A percentile compares a stretch with the other conserved stretches of the same genome.
These are phyloP conservation scores for Globisporangium solare DNA, from an alignment of 352 stramenopile species.

Conservation along the genomic window DNA sequence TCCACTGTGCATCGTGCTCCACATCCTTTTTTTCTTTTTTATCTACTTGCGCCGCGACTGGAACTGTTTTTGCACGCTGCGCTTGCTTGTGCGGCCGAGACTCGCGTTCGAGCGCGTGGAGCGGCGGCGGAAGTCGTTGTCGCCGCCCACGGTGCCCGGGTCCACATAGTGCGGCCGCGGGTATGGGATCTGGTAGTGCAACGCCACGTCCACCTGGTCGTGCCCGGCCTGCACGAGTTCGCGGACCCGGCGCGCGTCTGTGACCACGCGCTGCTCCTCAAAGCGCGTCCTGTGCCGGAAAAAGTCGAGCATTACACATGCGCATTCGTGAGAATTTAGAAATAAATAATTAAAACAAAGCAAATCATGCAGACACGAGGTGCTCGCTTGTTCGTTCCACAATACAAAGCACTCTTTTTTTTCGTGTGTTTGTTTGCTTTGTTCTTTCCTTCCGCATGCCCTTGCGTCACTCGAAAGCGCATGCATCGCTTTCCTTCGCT, in stretches of 20 bases:
- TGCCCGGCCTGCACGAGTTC: constrained; percentile 53
- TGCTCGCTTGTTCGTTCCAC: no score
- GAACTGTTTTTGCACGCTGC: constrained; percentile 44
- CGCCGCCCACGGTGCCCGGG: constrained; percentile 67
- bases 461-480: no score
- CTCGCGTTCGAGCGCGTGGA: constrained; percentile 53
- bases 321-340: not conserved
- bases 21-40: constrained; percentile 14
- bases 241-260: constrained; percentile 25
- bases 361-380: not conserved
- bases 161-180: constrained; percentile 75
- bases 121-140: constrained; percentile 58
- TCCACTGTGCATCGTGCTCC: not conserved
- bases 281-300: constrained; percentile 39
- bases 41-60: constrained; percentile 18
- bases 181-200: constrained; percentile 86
- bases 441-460: no score
- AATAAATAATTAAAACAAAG: constrained; percentile 1
- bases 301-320: not conserved
- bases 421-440: no score
- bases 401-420: no score
- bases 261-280: constrained; percentile 52
- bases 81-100: constrained; percentile 36
- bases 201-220: constrained; percentile 69
- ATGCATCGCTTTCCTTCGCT: no score